A percentile compares a stretch with the other conserved stretches of the same genome.
These are phyloP conservation scores for Cyberlindnera veronae DNA, from an alignment of 805 yeast genomes.

Conservation along the genomic window DNA sequence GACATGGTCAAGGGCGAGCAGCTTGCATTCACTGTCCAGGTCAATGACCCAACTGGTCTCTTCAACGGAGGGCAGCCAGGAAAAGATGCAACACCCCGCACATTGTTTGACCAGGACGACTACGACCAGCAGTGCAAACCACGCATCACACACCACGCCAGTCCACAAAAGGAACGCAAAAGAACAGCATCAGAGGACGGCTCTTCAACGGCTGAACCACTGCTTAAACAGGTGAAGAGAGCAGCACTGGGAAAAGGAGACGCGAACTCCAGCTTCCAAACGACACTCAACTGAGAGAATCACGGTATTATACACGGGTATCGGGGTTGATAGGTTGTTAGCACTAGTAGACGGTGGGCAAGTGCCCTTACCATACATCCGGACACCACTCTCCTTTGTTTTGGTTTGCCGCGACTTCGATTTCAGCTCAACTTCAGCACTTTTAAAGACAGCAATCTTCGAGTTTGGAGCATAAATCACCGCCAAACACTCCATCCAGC, in stretches of 20 bases:
- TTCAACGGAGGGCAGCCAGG: conserved; percentile 44
- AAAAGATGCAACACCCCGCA: neutral
- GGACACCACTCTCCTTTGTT: neutral
- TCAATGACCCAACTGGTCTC: conserved; percentile 62
- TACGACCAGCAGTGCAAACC: conserved; percentile 13
- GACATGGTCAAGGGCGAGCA: conserved; percentile 52
- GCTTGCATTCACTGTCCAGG: conserved; percentile 49
- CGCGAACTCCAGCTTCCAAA: conserved; percentile 26
- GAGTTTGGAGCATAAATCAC: too few species aligned
- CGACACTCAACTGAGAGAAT: conserved; percentile 13
- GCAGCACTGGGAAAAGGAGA: conserved; percentile 29
- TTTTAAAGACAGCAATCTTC: too few species aligned
- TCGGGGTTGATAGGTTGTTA: too few species aligned
- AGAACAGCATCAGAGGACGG: neutral
- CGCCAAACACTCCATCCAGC: too few species aligned
- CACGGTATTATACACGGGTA: neutral
- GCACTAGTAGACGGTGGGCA: too few species aligned
- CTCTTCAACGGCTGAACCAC: too few species aligned
- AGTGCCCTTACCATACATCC: too few species aligned
- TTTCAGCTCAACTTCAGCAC: too few species aligned
- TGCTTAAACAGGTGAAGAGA: conserved; percentile 27
- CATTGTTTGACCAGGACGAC: conserved; percentile 14
- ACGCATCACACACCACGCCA: neutral
- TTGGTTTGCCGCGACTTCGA: neutral
- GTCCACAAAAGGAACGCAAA: neutral